Evolutionary conservation across 2,329 filamentous ascomycete genomes (phyloP).

Genomic region (Sporothrix pseudoabietina): DNA sequence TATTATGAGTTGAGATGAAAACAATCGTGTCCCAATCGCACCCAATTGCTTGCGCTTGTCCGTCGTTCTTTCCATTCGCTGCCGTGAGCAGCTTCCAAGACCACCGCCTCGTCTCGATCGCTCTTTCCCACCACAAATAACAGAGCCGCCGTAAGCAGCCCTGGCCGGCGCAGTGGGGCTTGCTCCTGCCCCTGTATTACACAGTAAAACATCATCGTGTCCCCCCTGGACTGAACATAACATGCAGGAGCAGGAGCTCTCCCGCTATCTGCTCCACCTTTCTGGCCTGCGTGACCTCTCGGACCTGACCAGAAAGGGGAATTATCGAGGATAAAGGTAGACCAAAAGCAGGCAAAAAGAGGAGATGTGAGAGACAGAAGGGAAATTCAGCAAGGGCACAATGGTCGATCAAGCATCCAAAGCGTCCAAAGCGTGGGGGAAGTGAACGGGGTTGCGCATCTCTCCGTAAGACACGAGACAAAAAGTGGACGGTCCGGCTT

Average conservation of each 20-base stretch:
- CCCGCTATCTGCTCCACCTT: slow-evolving; percentile 10
- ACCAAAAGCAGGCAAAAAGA: not conserved
- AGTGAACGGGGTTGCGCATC: not conserved
- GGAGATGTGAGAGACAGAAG: not conserved
- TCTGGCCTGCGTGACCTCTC: slow-evolving; percentile 10
- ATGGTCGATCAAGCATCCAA: not conserved
- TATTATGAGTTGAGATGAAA: not conserved
- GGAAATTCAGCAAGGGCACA: not conserved
- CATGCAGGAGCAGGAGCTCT: not conserved
- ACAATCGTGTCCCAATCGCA: not conserved
- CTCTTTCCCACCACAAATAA: not conserved
- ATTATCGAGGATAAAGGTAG: not conserved
- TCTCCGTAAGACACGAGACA: not conserved
- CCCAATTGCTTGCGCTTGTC: not conserved
- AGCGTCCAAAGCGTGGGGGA: not conserved
- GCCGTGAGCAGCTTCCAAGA: not conserved
- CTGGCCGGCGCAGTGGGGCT: not conserved
- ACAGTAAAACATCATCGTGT: not conserved
- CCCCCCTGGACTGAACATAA: not conserved
- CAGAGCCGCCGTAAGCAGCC: slow-evolving; percentile 9
- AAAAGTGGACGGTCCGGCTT: not conserved
- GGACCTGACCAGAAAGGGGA: not conserved
- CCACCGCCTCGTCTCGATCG: not conserved
- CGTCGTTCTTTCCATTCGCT: not conserved
- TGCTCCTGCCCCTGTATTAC: not conserved